phyloP scores from a whole-genome alignment of 2,329 filamentous ascomycete species.

The Chaetomiaceae sp. region DNA sequence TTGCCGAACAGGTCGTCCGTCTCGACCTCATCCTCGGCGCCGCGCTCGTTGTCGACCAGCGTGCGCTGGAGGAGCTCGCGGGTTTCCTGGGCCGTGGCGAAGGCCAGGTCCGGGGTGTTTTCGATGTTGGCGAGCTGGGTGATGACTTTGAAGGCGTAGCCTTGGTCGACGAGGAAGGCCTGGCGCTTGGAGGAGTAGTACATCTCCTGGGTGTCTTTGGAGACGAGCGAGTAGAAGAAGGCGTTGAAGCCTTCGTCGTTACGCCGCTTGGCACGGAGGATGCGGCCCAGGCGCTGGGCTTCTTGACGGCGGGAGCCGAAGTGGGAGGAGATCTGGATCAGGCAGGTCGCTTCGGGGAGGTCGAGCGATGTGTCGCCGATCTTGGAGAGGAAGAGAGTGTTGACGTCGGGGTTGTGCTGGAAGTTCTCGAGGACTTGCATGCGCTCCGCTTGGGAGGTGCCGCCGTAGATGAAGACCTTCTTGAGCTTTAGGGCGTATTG shows the following conservation, averaged over 20 bases:
- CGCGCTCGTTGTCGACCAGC: constrained; percentile 68
- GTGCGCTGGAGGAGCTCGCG: constrained; percentile 86
- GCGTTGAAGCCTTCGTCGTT: constrained; percentile 99
- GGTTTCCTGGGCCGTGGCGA: constrained; percentile 71
- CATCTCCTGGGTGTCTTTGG: constrained; percentile 97
- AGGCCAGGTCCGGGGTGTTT: constrained; percentile 72
- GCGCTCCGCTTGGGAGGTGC: constrained; percentile 79
- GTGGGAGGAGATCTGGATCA: constrained; percentile 96
- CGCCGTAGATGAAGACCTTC: constrained; percentile 89
- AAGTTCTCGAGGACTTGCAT: constrained; percentile 89
- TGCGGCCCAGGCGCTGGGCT: constrained; percentile 86
- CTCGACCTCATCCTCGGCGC: constrained; percentile 29
- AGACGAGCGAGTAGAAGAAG: constrained; percentile 97
- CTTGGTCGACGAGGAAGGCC: constrained; percentile 95
- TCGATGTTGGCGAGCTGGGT: constrained; percentile 92
- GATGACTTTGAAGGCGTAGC: constrained; percentile 98
- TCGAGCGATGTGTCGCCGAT: constrained; percentile 98
- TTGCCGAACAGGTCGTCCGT: constrained; percentile 39
- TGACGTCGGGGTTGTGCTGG: constrained; percentile 83
- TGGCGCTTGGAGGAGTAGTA: constrained; percentile 95
- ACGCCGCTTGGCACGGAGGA: constrained; percentile 87
- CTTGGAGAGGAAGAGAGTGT: constrained; percentile 93
- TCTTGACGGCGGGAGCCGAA: constrained; percentile 96
- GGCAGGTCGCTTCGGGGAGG: constrained; percentile 88
- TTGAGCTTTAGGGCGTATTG: constrained; percentile 77